Evolutionary conservation across 257 asterid genomes (phyloP).

Genomic region (Prunella vulgaris): DNA sequence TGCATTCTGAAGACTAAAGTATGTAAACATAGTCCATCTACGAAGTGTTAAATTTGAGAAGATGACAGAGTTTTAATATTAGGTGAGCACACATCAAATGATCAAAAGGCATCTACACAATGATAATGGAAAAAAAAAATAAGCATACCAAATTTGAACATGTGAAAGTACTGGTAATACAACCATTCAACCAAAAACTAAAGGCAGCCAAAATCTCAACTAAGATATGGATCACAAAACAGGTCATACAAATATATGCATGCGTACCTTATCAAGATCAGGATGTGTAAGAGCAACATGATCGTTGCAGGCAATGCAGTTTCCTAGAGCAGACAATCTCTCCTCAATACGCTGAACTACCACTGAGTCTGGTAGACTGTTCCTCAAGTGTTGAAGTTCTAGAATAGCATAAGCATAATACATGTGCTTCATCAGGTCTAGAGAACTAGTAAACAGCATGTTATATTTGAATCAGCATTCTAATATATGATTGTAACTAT

Average conservation of each 20-base stretch:
- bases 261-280: constrained; percentile 71
- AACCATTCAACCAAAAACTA: background rate
- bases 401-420: background rate
- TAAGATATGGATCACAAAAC: background rate
- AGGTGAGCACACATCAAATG: too few species aligned
- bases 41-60: too few species aligned
- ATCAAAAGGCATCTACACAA: too few species aligned
- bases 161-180: background rate
- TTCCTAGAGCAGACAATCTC: constrained; percentile 84
- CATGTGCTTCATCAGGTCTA: constrained; percentile 13
- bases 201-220: background rate
- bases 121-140: too few species aligned
- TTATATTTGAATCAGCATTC: background rate
- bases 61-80: too few species aligned
- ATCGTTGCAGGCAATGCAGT: constrained; percentile 90
- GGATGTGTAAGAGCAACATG: constrained; percentile 94
- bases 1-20: too few species aligned
- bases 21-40: too few species aligned
- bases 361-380: constrained; percentile 78
- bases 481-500: background rate
- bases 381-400: constrained; percentile 91
- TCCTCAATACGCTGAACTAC: constrained; percentile 94
- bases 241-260: background rate
- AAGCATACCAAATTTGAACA: background rate
- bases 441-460: background rate